Conservation (phyloP, 148 eudicot species). For the Pharnaceum exiguum region DNA sequence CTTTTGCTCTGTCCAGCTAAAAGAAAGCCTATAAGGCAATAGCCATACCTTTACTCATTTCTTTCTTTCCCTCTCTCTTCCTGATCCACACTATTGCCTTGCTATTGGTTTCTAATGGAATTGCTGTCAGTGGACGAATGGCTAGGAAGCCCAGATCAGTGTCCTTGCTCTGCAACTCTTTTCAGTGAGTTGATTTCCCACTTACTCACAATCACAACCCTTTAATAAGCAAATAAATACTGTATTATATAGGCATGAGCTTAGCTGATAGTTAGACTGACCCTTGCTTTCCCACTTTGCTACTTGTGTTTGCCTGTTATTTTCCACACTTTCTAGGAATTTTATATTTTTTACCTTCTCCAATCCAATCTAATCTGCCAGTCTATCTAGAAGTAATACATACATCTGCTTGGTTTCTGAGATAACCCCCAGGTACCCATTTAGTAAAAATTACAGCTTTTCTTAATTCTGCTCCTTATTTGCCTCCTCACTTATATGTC, state of each 20-base stretch:
- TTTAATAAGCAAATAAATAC: conserved; percentile 5
- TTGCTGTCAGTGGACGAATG: conserved; percentile 54
- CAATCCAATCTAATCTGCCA: conserved; percentile 14
- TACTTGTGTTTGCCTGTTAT: conserved; percentile 16
- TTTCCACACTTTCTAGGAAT: conserved; percentile 30
- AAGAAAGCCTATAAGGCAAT: conserved; percentile 12
- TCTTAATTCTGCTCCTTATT: conserved; percentile 2
- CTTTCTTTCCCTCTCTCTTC: conserved; percentile 5
- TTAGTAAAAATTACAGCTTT: conserved; percentile 14
- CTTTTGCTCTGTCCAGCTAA: conserved; percentile 12
- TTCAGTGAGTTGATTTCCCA: conserved; percentile 24
- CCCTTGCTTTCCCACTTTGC: conserved; percentile 7
- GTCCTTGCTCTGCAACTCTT: conserved; percentile 36
- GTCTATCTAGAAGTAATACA: conserved; percentile 12
- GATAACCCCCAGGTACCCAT: conserved; percentile 18
- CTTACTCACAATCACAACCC: background rate
- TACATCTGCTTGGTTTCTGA: conserved; percentile 17
- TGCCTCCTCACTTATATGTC: background rate
- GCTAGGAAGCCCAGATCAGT: conserved; percentile 54
- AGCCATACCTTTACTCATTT: background rate
- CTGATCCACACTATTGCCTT: conserved; percentile 21
- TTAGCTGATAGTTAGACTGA: background rate
- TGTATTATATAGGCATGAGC: conserved; percentile 6
- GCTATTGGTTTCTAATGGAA: conserved; percentile 30
- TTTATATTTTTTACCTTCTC: conserved; percentile 22